Conservation (phyloP, 768 basidiomycete species). For the Trametes elegans region DNA sequence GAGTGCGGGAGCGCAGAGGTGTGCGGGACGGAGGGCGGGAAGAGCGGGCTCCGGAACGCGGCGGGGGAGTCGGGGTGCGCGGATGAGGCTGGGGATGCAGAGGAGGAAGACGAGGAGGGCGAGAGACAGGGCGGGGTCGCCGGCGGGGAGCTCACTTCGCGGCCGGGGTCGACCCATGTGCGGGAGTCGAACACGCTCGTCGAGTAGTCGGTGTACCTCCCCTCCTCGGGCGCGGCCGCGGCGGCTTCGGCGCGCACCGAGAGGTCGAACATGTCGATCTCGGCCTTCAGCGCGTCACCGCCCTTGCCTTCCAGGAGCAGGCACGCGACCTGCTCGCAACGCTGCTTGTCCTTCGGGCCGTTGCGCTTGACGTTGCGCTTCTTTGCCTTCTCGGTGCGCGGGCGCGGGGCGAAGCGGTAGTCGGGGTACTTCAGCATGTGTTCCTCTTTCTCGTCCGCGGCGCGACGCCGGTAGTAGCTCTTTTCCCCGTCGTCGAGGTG, state of each 20-base stretch:
- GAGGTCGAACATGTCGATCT: slow-evolving; percentile 16
- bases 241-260: not conserved
- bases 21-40: not conserved
- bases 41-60: slow-evolving; percentile 11
- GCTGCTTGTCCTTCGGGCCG: slow-evolving; percentile 29
- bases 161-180: not conserved
- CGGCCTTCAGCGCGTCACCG: slow-evolving; percentile 28
- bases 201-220: too few relatives aligned
- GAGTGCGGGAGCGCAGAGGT: not conserved
- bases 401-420: slow-evolving; percentile 57
- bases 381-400: slow-evolving; percentile 11
- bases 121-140: not conserved
- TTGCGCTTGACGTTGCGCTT: slow-evolving; percentile 29
- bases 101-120: not conserved
- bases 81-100: not conserved
- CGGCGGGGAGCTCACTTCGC: not conserved
- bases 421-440: slow-evolving; percentile 55
- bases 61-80: not conserved
- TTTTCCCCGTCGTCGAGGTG: slow-evolving; percentile 47
- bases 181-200: slow-evolving; percentile 15
- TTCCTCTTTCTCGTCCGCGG: slow-evolving; percentile 53
- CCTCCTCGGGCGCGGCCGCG: not conserved
- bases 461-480: slow-evolving; percentile 48
- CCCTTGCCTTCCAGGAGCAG: slow-evolving; percentile 35
- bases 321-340: slow-evolving; percentile 38